These are phyloP conservation scores for Aspergillus terreus DNA, from an alignment of 2,329 filamentous ascomycete species.

Conservation along the genomic window DNA sequence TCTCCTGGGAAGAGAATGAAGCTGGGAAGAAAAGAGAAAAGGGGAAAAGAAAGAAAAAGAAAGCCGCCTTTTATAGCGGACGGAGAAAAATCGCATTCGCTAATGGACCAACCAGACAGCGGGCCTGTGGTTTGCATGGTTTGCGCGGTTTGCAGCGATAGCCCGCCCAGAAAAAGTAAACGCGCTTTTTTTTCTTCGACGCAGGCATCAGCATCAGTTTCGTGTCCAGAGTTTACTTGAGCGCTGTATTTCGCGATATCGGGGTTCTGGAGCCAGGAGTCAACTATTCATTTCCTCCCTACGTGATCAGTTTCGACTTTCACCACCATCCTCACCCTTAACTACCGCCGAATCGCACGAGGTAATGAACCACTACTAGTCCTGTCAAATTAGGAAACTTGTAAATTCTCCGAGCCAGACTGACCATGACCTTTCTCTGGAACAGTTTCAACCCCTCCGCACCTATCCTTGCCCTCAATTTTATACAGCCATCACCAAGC, in stretches of 20 bases:
- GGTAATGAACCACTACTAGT: conserved; percentile 3
- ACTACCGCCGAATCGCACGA: neutral
- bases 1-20: neutral
- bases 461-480: neutral
- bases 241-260: neutral
- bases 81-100: conserved; percentile 13
- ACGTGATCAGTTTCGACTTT: too few relatives aligned
- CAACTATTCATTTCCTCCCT: neutral
- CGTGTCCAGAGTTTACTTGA: neutral
- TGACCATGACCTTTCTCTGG: neutral
- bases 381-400: conserved; percentile 10
- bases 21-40: neutral
- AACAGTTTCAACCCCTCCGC: neutral
- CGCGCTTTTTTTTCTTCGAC: conserved; percentile 10
- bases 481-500: neutral
- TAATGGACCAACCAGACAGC: conserved; percentile 15
- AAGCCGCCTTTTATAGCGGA: conserved; percentile 42
- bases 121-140: conserved; percentile 11
- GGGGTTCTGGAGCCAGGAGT: too few relatives aligned
- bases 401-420: conserved; percentile 6
- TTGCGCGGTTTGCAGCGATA: conserved; percentile 14
- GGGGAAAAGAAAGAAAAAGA: conserved; percentile 48
- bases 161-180: conserved; percentile 14
- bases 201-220: conserved; percentile 5
- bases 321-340: neutral